Conservation (phyloP, 2,329 filamentous ascomycete genomes). For the Colletotrichum echinochloae region DNA sequence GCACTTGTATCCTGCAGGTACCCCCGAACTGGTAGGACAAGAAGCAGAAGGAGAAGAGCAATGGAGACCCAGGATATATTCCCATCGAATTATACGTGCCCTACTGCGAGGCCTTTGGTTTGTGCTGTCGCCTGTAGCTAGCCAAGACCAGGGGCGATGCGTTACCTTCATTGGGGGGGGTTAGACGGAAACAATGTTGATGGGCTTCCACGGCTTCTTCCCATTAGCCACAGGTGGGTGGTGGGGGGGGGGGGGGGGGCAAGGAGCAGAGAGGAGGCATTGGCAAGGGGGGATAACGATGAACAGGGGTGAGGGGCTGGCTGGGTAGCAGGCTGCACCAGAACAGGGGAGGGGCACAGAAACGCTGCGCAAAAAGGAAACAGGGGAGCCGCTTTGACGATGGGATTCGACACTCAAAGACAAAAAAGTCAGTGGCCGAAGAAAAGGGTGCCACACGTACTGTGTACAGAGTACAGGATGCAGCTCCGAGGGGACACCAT, state of each 20-base stretch:
- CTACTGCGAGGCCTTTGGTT: neutral
- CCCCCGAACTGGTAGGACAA: neutral
- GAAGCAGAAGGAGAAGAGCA: neutral
- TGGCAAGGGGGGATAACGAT: slow-evolving; percentile 8
- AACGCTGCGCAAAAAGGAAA: neutral
- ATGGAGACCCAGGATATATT: neutral
- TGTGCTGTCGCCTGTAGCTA: slow-evolving; percentile 19
- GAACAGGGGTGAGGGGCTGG: slow-evolving; percentile 4
- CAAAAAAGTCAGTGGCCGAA: slow-evolving; percentile 11
- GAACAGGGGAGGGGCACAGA: neutral
- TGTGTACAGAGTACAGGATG: neutral
- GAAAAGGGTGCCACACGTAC: neutral
- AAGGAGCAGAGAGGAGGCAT: slow-evolving; percentile 1
- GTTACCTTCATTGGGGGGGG: slow-evolving; percentile 26
- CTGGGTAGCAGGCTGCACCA: neutral
- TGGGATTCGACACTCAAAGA: slow-evolving; percentile 17
- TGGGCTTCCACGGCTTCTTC: slow-evolving; percentile 5
- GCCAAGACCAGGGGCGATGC: slow-evolving; percentile 28
- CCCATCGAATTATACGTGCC: slow-evolving; percentile 15
- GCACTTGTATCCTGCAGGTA: slow-evolving; percentile 11
- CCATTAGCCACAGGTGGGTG: neutral
- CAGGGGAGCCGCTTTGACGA: slow-evolving; percentile 31
- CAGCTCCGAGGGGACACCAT: slow-evolving; percentile 1
- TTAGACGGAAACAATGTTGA: slow-evolving; percentile 17
- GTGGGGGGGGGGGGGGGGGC: no score